phyloP scores from a whole-genome alignment of 2,329 filamentous ascomycete species.

The Gliomastix tumulicola region DNA sequence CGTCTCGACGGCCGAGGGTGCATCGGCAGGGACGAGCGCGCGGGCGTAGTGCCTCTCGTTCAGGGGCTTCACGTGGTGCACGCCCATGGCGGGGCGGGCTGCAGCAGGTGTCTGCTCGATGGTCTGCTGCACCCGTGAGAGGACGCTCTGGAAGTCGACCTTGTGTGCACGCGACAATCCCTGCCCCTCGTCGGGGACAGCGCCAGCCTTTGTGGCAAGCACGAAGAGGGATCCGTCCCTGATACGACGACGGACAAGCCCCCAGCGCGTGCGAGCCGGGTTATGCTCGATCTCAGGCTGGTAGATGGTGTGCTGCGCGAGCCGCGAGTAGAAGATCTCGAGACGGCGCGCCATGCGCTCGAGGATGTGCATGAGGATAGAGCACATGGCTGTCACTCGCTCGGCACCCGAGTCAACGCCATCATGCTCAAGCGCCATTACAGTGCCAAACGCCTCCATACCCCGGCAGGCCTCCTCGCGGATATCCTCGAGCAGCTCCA shows the following conservation, averaged over 20 bases:
- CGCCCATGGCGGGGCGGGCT: background rate
- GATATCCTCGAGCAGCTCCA: constrained; percentile 45
- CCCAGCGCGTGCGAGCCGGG: constrained; percentile 44
- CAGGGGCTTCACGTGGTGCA: background rate
- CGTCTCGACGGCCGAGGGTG: constrained; percentile 1
- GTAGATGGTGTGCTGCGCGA: constrained; percentile 41
- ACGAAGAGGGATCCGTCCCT: constrained; percentile 45
- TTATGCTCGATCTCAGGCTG: constrained; percentile 44
- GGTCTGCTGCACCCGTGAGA: constrained; percentile 2
- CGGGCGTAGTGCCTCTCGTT: constrained; percentile 1
- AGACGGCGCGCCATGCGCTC: constrained; percentile 46
- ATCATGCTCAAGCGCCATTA: constrained; percentile 35
- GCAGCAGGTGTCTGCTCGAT: background rate
- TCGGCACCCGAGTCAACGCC: constrained; percentile 25
- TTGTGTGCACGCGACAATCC: no score
- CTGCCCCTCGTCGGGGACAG: no score
- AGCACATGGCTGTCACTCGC: constrained; percentile 29
- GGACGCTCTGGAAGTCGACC: constrained; percentile 3
- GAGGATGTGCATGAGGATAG: constrained; percentile 42
- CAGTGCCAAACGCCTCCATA: constrained; percentile 46
- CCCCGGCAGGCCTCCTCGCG: constrained; percentile 44
- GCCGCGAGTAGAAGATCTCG: constrained; percentile 43
- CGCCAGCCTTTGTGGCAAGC: constrained; percentile 26
- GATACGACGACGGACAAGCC: constrained; percentile 38
- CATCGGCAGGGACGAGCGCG: background rate